Conservation (phyloP, 148 eudicot genomes). For the Polygonum aviculare region DNA sequence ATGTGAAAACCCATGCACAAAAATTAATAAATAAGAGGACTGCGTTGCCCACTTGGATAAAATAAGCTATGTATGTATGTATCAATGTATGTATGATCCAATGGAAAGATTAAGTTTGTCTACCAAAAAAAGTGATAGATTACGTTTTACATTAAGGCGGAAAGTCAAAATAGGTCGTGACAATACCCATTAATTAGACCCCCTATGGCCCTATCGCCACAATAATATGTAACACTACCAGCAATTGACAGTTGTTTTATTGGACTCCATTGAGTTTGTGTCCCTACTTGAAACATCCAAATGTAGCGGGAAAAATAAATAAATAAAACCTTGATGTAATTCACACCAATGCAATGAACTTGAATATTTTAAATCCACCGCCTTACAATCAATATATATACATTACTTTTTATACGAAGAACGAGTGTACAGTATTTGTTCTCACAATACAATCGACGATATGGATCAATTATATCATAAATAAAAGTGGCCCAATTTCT, state of each 20-base stretch:
- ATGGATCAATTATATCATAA: no score
- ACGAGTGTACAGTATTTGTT: no score
- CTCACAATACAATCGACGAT: no score
- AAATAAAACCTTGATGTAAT: background rate
- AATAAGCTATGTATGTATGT: no score
- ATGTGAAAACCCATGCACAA: background rate
- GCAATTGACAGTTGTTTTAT: background rate
- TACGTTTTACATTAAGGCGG: background rate
- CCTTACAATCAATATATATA: no score
- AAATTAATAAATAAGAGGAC: background rate
- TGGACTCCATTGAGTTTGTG: background rate
- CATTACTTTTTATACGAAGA: no score
- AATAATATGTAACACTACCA: background rate
- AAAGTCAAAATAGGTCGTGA: conserved; percentile 6
- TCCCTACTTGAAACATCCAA: background rate
- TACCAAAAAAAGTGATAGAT: background rate
- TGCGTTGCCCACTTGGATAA: background rate
- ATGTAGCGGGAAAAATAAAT: background rate
- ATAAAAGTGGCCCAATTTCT: no score
- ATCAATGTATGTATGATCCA: background rate
- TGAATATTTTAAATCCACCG: background rate
- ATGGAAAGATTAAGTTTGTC: background rate
- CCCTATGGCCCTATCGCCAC: background rate
- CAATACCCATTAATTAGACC: background rate
- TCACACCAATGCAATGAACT: background rate